Evolutionary conservation across 805 yeast species (phyloP), one percentile per base, ranked within the genome.

Genomic region (Maudiozyma serrabonitensis): DNA sequence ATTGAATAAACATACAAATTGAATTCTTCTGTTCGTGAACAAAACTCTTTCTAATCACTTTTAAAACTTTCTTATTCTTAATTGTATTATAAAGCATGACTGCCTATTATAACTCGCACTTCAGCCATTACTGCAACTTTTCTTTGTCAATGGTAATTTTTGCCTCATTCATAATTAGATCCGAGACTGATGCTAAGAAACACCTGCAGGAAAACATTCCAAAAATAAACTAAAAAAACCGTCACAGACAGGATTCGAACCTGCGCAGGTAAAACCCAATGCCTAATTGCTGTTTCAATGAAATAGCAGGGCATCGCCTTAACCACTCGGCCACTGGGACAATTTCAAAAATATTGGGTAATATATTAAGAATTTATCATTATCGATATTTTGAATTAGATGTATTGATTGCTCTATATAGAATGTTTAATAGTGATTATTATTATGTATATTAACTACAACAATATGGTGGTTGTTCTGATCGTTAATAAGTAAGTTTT

Each of bases 231-330:
- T 77, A 78, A 73, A 78, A 72, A 72, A 68, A 65, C 58, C 95
- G 96, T 86, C 86, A 87, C 95, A 84, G 95, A 87, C 95, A 88
- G 95, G 96, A 87, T 87, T 87, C 96, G 95, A 88, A 87, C 96
- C 95, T 88, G 95, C 95, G 95, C 82, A 79, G 84, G 87, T 81
- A 82, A 75, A 82, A 80, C 87, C 84, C 87, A 82, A 81, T 80
- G 86, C 87, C 88, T 82, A 71, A 69, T 76, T 74, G 74, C 79
- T 74, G 57, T 66, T 59, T 55, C 52, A 38, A 45, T 52, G 56
- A 57, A 62, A 73, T 81, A 82, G 88, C 87, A 82, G 89, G 88
- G 88, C 82, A 81, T 80, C 89, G 86, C 88, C 88, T 82, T 82
- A 82, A 82, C 88, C 89, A 81, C 89, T 82, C 88, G 87, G 89